phyloP scores from a whole-genome alignment of 768 basidiomycete species.

The Dendrothele bispora region DNA sequence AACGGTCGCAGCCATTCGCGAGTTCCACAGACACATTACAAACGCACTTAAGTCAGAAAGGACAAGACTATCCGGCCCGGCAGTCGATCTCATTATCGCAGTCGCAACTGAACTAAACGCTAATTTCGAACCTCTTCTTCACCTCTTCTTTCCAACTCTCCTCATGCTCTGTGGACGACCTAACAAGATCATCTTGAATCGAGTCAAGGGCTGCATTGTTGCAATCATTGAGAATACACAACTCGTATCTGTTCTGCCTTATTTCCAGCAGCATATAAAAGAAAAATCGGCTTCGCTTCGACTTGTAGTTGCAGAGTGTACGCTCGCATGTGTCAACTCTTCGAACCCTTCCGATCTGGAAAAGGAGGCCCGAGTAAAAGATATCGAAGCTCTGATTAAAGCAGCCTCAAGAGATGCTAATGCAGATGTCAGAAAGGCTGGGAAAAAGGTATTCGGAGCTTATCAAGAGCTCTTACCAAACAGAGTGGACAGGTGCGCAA shows the following conservation, averaged over 20 bases:
- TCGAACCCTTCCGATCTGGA: constrained; percentile 81
- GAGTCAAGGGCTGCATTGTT: constrained; percentile 60
- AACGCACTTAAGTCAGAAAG: constrained; percentile 72
- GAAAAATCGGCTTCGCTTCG: constrained; percentile 72
- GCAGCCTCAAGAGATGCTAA: constrained; percentile 69
- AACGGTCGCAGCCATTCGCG: constrained; percentile 49
- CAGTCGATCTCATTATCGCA: constrained; percentile 59
- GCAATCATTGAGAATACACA: constrained; percentile 68
- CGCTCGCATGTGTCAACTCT: constrained; percentile 66
- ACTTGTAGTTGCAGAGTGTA: constrained; percentile 62
- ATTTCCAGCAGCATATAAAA: constrained; percentile 56
- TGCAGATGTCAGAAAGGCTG: constrained; percentile 70
- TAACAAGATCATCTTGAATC: constrained; percentile 75
- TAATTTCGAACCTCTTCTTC: constrained; percentile 66
- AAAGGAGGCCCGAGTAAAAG: constrained; percentile 59
- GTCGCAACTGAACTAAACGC: constrained; percentile 56
- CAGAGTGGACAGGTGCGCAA: constrained; percentile 60
- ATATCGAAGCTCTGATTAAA: constrained; percentile 72
- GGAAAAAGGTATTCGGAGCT: constrained; percentile 71
- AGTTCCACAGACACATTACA: constrained; percentile 52
- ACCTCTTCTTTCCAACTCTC: constrained; percentile 68
- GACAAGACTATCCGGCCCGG: constrained; percentile 64
- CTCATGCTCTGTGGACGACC: constrained; percentile 68
- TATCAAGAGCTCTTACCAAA: constrained; percentile 71
- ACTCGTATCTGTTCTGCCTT: constrained; percentile 59